Evolutionary conservation across 805 yeast genomes (phyloP).

Genomic region (Citeromyces matritensis): DNA sequence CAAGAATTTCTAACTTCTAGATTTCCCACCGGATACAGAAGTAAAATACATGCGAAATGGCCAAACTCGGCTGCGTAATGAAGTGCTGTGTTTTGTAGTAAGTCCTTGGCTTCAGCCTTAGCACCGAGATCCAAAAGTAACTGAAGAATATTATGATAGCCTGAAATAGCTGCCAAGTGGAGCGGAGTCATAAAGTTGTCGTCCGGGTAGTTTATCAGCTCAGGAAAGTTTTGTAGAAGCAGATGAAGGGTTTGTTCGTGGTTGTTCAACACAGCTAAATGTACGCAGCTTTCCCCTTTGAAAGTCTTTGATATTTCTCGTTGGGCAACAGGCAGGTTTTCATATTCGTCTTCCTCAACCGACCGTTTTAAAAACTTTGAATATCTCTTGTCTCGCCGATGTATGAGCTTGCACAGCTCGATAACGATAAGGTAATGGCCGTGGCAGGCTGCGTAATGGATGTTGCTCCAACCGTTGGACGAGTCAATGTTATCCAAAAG

Average conservation of each 20-base stretch:
- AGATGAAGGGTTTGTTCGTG: slow-evolving; percentile 56
- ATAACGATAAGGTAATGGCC: slow-evolving; percentile 34
- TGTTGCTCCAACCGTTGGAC: slow-evolving; percentile 64
- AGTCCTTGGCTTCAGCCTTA: slow-evolving; percentile 56
- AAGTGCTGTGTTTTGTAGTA: slow-evolving; percentile 66
- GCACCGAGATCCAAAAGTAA: slow-evolving; percentile 64
- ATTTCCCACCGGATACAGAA: slow-evolving; percentile 34
- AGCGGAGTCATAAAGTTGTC: slow-evolving; percentile 41
- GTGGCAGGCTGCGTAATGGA: slow-evolving; percentile 67
- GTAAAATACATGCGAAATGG: slow-evolving; percentile 35
- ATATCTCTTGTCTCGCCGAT: neutral
- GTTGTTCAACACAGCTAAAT: slow-evolving; percentile 42
- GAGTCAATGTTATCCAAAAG: slow-evolving; percentile 57
- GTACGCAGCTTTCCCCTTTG: slow-evolving; percentile 50
- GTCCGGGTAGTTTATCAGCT: slow-evolving; percentile 30
- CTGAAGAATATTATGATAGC: slow-evolving; percentile 47
- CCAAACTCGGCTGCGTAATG: slow-evolving; percentile 74
- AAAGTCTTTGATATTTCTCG: slow-evolving; percentile 28
- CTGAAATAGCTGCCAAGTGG: slow-evolving; percentile 50
- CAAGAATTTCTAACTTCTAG: slow-evolving; percentile 30
- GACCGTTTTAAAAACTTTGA: neutral
- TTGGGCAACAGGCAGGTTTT: slow-evolving; percentile 5
- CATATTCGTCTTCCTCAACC: neutral
- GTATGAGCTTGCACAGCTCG: neutral
- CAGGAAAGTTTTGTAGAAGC: slow-evolving; percentile 49